Conservation (phyloP, 2,329 filamentous ascomycete species). For the Hypocreales sp. region DNA sequence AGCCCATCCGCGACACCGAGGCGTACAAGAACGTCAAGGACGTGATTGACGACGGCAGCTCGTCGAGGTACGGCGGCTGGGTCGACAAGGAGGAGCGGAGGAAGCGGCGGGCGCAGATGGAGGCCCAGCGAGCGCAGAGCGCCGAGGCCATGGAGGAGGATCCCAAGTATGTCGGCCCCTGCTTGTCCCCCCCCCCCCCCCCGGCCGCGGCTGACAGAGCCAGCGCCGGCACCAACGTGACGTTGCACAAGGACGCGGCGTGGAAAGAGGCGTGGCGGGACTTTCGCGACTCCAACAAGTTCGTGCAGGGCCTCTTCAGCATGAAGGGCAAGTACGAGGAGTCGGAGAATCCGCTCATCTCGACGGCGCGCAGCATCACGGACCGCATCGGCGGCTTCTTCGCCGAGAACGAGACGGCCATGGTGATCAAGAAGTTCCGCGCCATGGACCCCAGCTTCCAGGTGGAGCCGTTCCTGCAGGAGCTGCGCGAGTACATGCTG, state of each 20-base stretch:
- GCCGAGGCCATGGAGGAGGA: constrained; percentile 61
- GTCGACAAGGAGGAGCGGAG: constrained; percentile 88
- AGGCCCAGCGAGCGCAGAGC: constrained; percentile 40
- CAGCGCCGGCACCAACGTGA: constrained; percentile 88
- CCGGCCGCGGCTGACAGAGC: no score
- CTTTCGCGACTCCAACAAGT: constrained; percentile 77
- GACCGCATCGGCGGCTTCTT: constrained; percentile 92
- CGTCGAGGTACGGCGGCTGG: constrained; percentile 92
- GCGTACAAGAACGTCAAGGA: constrained; percentile 91
- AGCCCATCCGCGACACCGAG: constrained; percentile 86
- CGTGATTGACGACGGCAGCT: constrained; percentile 93
- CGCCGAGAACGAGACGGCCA: constrained; percentile 93
- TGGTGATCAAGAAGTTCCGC: constrained; percentile 95
- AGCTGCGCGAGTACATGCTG: constrained; percentile 94
- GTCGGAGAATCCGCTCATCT: constrained; percentile 91
- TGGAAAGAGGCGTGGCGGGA: constrained; percentile 99
- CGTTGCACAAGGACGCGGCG: constrained; percentile 87
- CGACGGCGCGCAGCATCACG: constrained; percentile 83
- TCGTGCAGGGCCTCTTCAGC: constrained; percentile 78
- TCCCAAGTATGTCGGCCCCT: constrained; percentile 64
- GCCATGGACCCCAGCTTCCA: constrained; percentile 93
- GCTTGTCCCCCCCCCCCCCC: no score
- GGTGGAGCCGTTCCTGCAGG: constrained; percentile 83
- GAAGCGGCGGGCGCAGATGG: constrained; percentile 58
- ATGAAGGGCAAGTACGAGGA: constrained; percentile 84